phyloP scores from a whole-genome alignment of 2,329 filamentous ascomycete genomes.

The Talaromyces sp. region DNA sequence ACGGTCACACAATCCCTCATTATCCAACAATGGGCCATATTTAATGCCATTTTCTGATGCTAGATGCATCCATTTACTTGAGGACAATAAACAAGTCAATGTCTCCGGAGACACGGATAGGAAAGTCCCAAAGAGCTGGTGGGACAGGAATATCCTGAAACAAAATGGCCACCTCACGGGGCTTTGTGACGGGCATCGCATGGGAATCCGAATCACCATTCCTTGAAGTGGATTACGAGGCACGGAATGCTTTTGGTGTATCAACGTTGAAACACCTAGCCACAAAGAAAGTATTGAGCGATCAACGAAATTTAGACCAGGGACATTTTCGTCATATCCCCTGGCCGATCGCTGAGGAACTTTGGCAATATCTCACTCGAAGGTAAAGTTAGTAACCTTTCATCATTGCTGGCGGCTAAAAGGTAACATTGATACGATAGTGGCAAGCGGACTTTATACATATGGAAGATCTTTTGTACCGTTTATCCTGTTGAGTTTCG shows the following conservation, averaged over 20 bases:
- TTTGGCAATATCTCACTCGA: constrained; percentile 36
- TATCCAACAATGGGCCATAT: neutral
- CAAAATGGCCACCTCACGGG: constrained; percentile 9
- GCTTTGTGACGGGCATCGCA: constrained; percentile 22
- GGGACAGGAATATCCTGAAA: neutral
- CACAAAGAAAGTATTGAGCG: constrained; percentile 27
- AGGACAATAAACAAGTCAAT: neutral
- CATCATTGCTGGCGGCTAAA: neutral
- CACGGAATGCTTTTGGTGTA: constrained; percentile 23
- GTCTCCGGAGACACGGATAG: neutral
- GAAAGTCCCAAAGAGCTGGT: neutral
- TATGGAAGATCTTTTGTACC: constrained; percentile 41
- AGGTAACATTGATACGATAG: constrained; percentile 20
- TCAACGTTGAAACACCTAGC: constrained; percentile 33
- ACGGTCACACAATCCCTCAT: neutral
- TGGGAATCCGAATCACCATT: constrained; percentile 39
- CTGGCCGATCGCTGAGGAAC: constrained; percentile 35
- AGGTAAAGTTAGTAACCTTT: constrained; percentile 25
- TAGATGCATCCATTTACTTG: neutral
- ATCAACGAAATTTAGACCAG: constrained; percentile 34
- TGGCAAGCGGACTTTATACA: constrained; percentile 35
- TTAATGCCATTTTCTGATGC: neutral
- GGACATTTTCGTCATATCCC: constrained; percentile 35
- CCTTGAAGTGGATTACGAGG: constrained; percentile 25
- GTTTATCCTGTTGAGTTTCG: constrained; percentile 35